phyloP scores from a whole-genome alignment of 139 green algal species.

The Picochlorum sp. region DNA sequence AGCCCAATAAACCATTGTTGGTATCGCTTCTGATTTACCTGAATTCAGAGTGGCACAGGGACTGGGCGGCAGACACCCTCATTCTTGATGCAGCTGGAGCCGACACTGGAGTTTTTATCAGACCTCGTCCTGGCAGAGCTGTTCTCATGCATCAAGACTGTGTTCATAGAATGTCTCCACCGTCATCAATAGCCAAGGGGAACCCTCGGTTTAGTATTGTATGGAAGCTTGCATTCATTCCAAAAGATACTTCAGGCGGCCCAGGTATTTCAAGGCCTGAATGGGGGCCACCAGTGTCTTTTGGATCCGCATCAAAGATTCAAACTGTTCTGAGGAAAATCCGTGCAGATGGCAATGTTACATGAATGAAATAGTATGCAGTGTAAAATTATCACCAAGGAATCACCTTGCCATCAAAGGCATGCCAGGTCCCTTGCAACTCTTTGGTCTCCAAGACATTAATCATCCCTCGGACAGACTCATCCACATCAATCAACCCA shows the following conservation, averaged over 20 bases:
- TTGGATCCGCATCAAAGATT: slow-evolving; percentile 46
- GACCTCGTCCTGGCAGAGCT: slow-evolving; percentile 37
- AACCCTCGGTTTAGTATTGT: slow-evolving; percentile 51
- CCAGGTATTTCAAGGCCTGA: slow-evolving; percentile 17
- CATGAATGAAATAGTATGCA: not conserved
- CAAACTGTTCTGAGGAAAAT: slow-evolving; percentile 26
- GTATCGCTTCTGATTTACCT: slow-evolving; percentile 79
- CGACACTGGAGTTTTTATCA: slow-evolving; percentile 62
- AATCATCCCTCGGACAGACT: slow-evolving; percentile 28
- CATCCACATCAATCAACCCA: slow-evolving; percentile 22
- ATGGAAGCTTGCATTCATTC: slow-evolving; percentile 56
- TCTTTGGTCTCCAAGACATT: slow-evolving; percentile 21
- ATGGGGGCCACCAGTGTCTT: slow-evolving; percentile 35
- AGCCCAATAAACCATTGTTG: slow-evolving; percentile 68
- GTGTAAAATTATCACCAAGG: slow-evolving; percentile 18
- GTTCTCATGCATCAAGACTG: slow-evolving; percentile 60
- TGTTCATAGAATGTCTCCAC: slow-evolving; percentile 44
- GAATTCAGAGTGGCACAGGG: slow-evolving; percentile 51
- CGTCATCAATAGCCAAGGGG: slow-evolving; percentile 20
- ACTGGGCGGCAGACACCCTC: slow-evolving; percentile 73
- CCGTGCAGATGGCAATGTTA: not conserved
- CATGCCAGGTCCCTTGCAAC: slow-evolving; percentile 17
- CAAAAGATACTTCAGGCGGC: not conserved
- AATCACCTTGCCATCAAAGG: slow-evolving; percentile 13
- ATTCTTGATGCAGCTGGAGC: slow-evolving; percentile 57